Evolutionary conservation across 1,284 basidiomycete species (phyloP).

Genomic region (Laetiporus sulphureus): DNA sequence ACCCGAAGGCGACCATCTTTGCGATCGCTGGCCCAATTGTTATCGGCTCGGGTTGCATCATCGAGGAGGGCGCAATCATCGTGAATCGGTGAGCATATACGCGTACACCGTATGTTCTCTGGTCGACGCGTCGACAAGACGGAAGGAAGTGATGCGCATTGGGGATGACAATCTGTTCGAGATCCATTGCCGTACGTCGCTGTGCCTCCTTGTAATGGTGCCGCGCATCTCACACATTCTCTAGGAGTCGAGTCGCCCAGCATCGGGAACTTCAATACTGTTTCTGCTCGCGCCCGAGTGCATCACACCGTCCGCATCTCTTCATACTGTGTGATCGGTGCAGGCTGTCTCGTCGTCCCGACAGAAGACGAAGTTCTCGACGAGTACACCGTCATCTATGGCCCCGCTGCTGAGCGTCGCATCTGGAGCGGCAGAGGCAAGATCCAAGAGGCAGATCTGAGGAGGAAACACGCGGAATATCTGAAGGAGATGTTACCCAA

Average conservation of each 20-base stretch:
- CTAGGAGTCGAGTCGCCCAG: slow-evolving; percentile 79
- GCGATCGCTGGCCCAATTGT: slow-evolving; percentile 84
- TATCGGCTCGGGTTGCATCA: slow-evolving; percentile 83
- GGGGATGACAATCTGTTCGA: slow-evolving; percentile 93
- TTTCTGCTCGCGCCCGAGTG: slow-evolving; percentile 75
- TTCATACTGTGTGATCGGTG: slow-evolving; percentile 78
- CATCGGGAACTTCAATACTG: slow-evolving; percentile 80
- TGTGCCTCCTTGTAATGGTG: slow-evolving; percentile 1
- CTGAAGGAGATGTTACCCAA: slow-evolving; percentile 86
- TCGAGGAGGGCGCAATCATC: slow-evolving; percentile 87
- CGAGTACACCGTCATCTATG: slow-evolving; percentile 85
- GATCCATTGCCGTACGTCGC: slow-evolving; percentile 75
- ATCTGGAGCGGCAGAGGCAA: slow-evolving; percentile 84
- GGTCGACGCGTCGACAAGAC: slow-evolving; percentile 30
- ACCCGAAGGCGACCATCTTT: slow-evolving; percentile 88
- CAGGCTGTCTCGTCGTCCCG: slow-evolving; percentile 69
- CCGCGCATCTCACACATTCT: slow-evolving; percentile 1
- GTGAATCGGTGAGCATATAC: slow-evolving; percentile 60
- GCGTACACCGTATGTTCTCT: background rate
- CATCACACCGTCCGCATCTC: slow-evolving; percentile 75
- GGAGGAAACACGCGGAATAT: slow-evolving; percentile 87
- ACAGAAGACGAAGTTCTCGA: slow-evolving; percentile 72
- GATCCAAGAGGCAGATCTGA: slow-evolving; percentile 76
- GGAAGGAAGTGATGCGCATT: slow-evolving; percentile 83
- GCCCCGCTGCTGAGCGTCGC: slow-evolving; percentile 63